phyloP scores from a whole-genome alignment of 495 filamentous ascomycete genomes.

The Hyaloscypha variabilis region DNA sequence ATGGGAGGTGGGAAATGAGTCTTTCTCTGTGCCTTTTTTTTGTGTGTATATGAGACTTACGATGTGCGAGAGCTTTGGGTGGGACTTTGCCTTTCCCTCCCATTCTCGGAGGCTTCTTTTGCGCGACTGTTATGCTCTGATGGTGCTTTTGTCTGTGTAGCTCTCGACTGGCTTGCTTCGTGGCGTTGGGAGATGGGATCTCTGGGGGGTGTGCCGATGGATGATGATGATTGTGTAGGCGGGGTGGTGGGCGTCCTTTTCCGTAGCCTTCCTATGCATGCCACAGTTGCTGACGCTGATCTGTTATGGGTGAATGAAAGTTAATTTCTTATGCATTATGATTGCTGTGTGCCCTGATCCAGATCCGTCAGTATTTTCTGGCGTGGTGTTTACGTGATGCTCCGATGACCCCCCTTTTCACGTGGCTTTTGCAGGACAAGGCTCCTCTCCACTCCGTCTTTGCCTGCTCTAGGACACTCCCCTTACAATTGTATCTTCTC shows the following conservation, averaged over 20 bases:
- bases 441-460: no score
- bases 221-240: not conserved
- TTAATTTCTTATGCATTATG: not conserved
- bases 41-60: constrained; percentile 31
- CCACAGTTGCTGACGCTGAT: constrained; percentile 1
- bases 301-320: not conserved
- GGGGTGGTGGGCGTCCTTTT: not conserved
- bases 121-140: constrained; percentile 22
- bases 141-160: constrained; percentile 31
- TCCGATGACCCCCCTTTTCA: no score
- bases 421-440: no score
- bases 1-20: not conserved
- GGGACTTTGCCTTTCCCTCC: not conserved
- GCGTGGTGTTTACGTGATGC: no score
- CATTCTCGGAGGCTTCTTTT: constrained; percentile 7
- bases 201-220: not conserved
- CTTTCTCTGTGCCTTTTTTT: constrained; percentile 7
- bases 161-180: constrained; percentile 29
- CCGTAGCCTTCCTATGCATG: not conserved
- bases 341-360: not conserved
- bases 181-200: not conserved
- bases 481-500: no score
- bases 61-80: constrained; percentile 20
- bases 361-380: no score
- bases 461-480: no score